Evolutionary conservation across 305 asterid species (phyloP).

Genomic region (Ilex paraguariensis): DNA sequence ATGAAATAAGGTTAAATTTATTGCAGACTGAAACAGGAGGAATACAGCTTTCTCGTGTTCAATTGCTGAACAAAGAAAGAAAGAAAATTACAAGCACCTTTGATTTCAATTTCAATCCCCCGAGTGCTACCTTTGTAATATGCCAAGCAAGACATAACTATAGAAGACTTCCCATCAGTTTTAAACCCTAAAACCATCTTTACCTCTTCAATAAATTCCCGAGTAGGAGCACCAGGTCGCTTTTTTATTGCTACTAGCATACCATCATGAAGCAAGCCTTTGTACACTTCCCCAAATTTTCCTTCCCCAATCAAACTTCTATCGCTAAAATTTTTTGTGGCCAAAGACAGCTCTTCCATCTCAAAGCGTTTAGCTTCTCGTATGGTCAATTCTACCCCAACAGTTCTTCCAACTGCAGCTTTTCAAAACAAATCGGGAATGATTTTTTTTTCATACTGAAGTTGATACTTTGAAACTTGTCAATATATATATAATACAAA

Average conservation of each 20-base stretch:
- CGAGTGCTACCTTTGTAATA: not conserved
- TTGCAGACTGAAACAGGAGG: too few relatives aligned
- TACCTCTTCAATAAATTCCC: constrained; percentile 77
- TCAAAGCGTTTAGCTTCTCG: constrained; percentile 73
- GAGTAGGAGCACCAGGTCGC: constrained; percentile 57
- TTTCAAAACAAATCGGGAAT: constrained; percentile 13
- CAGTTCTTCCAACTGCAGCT: constrained; percentile 50
- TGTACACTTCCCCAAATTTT: constrained; percentile 88
- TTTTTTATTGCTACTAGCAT: constrained; percentile 80
- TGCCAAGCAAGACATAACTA: not conserved
- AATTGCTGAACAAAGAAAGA: too few relatives aligned
- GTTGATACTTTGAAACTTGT: not conserved
- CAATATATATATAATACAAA: not conserved
- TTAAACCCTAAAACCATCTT: not conserved
- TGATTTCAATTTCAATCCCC: too few relatives aligned
- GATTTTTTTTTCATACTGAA: not conserved
- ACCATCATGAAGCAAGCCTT: constrained; percentile 89
- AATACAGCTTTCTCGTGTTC: too few relatives aligned
- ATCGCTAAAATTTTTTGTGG: constrained; percentile 65
- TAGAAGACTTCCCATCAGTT: not conserved
- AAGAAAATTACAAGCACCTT: too few relatives aligned
- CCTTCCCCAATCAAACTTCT: constrained; percentile 86
- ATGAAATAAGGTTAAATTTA: too few relatives aligned
- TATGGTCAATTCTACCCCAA: constrained; percentile 51
- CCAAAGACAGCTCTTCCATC: constrained; percentile 66